Percentiles rank a stretch among this genome's conserved stretches.
phyloP scores from a whole-genome alignment of 1,284 basidiomycete species.

The Lentinus polychrous region DNA sequence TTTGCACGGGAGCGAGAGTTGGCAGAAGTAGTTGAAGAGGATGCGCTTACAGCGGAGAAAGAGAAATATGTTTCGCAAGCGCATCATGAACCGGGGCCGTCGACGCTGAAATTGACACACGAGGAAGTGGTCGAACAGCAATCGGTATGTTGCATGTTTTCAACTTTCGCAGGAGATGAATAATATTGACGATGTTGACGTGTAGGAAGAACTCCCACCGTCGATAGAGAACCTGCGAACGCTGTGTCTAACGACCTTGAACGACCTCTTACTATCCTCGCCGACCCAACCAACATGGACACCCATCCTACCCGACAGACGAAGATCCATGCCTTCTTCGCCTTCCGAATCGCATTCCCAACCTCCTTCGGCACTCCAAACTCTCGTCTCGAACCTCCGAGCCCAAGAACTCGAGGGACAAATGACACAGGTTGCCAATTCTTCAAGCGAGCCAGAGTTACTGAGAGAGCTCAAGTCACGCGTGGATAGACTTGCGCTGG shows the following conservation, averaged over 20 bases:
- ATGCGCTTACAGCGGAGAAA: constrained; percentile 9
- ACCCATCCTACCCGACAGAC: constrained; percentile 54
- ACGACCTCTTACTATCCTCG: constrained; percentile 56
- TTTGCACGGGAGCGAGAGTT: constrained; percentile 18
- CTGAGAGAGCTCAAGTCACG: constrained; percentile 55
- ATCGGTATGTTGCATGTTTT: background rate
- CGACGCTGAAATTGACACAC: background rate
- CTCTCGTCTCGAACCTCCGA: constrained; percentile 57
- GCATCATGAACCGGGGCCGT: constrained; percentile 7
- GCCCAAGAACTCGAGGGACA: constrained; percentile 33
- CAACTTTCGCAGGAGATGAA: background rate
- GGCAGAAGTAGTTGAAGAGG: constrained; percentile 20
- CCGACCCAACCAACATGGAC: constrained; percentile 31
- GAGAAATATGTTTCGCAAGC: constrained; percentile 19
- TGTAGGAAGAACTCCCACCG: constrained; percentile 54
- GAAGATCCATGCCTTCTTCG: constrained; percentile 53
- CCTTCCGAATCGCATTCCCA: constrained; percentile 24
- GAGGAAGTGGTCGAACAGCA: background rate
- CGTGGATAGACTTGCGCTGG: constrained; percentile 42
- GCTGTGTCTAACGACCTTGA: constrained; percentile 66
- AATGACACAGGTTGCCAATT: constrained; percentile 39
- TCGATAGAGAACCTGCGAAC: constrained; percentile 65
- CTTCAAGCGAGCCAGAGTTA: constrained; percentile 41
- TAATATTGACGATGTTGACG: constrained; percentile 2
- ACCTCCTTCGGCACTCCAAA: constrained; percentile 46